A percentile compares a stretch with the other conserved stretches of the same genome.
Evolutionary conservation across 768 basidiomycete genomes (phyloP).

Genomic region (Pleurotus salmoneostramineus): DNA sequence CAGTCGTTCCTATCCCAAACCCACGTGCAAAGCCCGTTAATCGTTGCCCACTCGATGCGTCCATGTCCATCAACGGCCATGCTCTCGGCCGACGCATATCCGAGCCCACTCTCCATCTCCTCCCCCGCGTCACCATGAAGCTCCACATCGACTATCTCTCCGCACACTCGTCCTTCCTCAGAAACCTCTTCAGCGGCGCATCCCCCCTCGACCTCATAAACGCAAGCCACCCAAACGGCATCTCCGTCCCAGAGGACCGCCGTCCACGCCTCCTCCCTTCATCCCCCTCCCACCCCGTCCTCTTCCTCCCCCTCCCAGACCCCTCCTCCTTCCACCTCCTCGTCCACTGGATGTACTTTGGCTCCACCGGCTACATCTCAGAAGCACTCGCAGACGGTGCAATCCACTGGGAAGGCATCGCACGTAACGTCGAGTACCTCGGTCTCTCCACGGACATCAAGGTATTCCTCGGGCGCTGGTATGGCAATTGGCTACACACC

Average conservation of each 20-base stretch:
- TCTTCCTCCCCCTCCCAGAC: conserved; percentile 76
- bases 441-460: conserved; percentile 75
- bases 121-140: conserved; percentile 62
- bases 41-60: conserved; percentile 26
- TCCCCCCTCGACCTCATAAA: conserved; percentile 56
- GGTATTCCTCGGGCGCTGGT: conserved; percentile 73
- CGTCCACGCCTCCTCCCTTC: conserved; percentile 70
- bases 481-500: conserved; percentile 55
- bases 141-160: conserved; percentile 79
- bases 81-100: conserved; percentile 45
- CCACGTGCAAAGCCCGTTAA: conserved; percentile 24
- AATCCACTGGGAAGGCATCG: conserved; percentile 83
- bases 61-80: conserved; percentile 35
- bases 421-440: conserved; percentile 87
- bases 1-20: conserved; percentile 52
- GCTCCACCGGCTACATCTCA: conserved; percentile 60
- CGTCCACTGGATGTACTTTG: conserved; percentile 83
- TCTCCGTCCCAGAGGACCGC: conserved; percentile 43
- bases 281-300: conserved; percentile 58
- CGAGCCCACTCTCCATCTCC: conserved; percentile 45
- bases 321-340: conserved; percentile 67
- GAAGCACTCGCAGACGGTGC: conserved; percentile 59
- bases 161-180: conserved; percentile 75
- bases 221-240: conserved; percentile 25
- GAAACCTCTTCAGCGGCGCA: conserved; percentile 66